Evolutionary conservation across 1,284 basidiomycete species (phyloP).

Genomic region (Sanguinoderma infundibulare): DNA sequence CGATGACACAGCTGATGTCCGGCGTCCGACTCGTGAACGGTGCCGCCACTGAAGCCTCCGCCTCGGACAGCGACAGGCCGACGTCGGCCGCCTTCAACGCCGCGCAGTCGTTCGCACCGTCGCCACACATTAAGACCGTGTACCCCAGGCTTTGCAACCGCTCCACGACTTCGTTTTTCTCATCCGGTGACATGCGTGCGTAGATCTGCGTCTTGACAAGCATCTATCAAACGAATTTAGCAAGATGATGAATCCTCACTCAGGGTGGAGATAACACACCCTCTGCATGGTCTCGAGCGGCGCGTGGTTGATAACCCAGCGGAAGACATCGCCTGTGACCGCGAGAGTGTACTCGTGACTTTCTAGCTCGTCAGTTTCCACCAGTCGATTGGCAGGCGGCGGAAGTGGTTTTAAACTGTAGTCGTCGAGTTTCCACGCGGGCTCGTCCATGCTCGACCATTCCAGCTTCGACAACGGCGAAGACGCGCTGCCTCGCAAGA

Average conservation of each 20-base stretch:
- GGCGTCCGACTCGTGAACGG: constrained; percentile 95
- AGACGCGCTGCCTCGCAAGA: constrained; percentile 71
- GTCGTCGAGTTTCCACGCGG: constrained; percentile 83
- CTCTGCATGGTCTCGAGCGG: constrained; percentile 93
- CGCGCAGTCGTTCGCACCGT: constrained; percentile 98
- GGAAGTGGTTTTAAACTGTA: constrained; percentile 85
- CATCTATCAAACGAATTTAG: constrained; percentile 64
- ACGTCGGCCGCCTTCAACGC: constrained; percentile 99
- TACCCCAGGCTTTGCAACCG: constrained; percentile 93
- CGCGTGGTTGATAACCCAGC: constrained; percentile 98
- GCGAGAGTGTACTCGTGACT: constrained; percentile 93
- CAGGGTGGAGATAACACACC: constrained; percentile 49
- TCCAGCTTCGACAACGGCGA: constrained; percentile 75
- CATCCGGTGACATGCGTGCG: constrained; percentile 99
- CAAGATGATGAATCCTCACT: neutral
- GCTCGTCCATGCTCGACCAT: constrained; percentile 95
- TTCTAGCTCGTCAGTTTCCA: constrained; percentile 71
- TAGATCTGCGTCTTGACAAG: constrained; percentile 98
- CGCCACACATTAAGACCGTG: constrained; percentile 97
- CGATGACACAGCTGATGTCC: constrained; percentile 95
- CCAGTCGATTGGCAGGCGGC: constrained; percentile 65
- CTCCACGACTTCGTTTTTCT: constrained; percentile 99
- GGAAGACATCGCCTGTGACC: constrained; percentile 96
- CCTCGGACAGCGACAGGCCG: constrained; percentile 95
- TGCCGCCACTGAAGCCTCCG: constrained; percentile 98